phyloP scores from a whole-genome alignment of 2,329 filamentous ascomycete genomes.

The Chaetothyriales sp. region DNA sequence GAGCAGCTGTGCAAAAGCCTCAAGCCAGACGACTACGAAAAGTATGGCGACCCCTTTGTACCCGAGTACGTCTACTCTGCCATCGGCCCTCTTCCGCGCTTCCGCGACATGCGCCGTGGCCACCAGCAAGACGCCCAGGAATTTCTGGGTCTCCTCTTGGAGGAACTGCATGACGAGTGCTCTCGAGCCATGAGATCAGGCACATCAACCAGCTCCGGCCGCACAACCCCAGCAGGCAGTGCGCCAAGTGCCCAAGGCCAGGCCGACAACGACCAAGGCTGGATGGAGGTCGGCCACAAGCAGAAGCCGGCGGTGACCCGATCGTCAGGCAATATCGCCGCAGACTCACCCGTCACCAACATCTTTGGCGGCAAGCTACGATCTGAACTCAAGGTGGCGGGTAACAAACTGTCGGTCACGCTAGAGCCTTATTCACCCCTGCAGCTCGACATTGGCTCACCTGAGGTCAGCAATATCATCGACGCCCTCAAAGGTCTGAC shows the following conservation, averaged over 20 bases:
- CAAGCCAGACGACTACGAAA: constrained; percentile 70
- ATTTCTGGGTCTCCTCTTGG: constrained; percentile 82
- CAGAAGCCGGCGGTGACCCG: constrained; percentile 77
- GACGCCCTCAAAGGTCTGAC: constrained; percentile 80
- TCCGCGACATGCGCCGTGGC: constrained; percentile 83
- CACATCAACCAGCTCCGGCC: constrained; percentile 28
- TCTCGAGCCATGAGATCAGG: constrained; percentile 53
- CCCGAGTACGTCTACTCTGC: constrained; percentile 93
- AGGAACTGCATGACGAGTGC: constrained; percentile 88
- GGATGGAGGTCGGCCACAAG: constrained; percentile 87
- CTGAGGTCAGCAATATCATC: constrained; percentile 75
- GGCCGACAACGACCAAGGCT: constrained; percentile 45
- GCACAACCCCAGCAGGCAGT: constrained; percentile 28
- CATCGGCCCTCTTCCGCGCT: constrained; percentile 71
- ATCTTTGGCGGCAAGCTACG: constrained; percentile 87
- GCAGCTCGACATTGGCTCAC: constrained; percentile 82
- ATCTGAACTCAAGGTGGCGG: constrained; percentile 75
- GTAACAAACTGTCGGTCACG: constrained; percentile 79
- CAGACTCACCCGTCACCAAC: constrained; percentile 73
- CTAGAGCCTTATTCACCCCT: constrained; percentile 86
- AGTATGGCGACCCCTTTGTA: constrained; percentile 79
- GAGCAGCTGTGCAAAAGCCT: constrained; percentile 60
- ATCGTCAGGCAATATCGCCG: constrained; percentile 58
- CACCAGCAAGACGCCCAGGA: constrained; percentile 98
- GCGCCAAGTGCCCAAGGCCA: constrained; percentile 32